Conservation (phyloP, 768 basidiomycete genomes). For the Amyloporia xantha region DNA sequence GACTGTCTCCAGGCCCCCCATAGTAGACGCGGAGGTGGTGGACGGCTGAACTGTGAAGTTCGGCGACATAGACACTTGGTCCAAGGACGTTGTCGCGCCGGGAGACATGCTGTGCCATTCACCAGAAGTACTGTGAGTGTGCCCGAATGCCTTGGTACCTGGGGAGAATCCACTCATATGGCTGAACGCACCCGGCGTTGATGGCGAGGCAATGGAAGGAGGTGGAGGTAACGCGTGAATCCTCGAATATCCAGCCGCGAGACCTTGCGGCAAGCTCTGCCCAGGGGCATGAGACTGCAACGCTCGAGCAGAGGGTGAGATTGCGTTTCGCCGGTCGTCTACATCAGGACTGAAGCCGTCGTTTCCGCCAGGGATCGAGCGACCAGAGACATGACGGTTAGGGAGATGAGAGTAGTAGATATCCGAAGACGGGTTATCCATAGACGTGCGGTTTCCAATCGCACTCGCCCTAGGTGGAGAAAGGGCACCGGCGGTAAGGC, state of each 20-base stretch:
- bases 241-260: slow-evolving; percentile 86
- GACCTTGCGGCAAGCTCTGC: slow-evolving; percentile 84
- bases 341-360: slow-evolving; percentile 16
- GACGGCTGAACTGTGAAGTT: slow-evolving; percentile 8
- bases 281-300: slow-evolving; percentile 86
- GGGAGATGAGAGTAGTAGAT: slow-evolving; percentile 32
- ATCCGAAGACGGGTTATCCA: slow-evolving; percentile 27
- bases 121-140: slow-evolving; percentile 15
- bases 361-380: slow-evolving; percentile 22
- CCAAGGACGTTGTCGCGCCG: slow-evolving; percentile 14
- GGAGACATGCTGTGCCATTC: slow-evolving; percentile 29
- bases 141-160: slow-evolving; percentile 18
- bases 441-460: slow-evolving; percentile 16
- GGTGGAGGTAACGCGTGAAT: slow-evolving; percentile 64
- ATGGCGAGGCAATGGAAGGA: slow-evolving; percentile 31
- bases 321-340: slow-evolving; percentile 27
- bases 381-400: slow-evolving; percentile 25
- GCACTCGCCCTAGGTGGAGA: slow-evolving; percentile 21
- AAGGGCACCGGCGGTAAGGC: slow-evolving; percentile 15
- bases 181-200: slow-evolving; percentile 24
- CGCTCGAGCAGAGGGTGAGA: slow-evolving; percentile 71
- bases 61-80: slow-evolving; percentile 14
- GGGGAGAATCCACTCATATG: slow-evolving; percentile 21
- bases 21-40: slow-evolving; percentile 5
- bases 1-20: slow-evolving; percentile 40